These are phyloP conservation scores for Clitopilus hobsonii DNA, from an alignment of 768 basidiomycete genomes.

Conservation along the genomic window DNA sequence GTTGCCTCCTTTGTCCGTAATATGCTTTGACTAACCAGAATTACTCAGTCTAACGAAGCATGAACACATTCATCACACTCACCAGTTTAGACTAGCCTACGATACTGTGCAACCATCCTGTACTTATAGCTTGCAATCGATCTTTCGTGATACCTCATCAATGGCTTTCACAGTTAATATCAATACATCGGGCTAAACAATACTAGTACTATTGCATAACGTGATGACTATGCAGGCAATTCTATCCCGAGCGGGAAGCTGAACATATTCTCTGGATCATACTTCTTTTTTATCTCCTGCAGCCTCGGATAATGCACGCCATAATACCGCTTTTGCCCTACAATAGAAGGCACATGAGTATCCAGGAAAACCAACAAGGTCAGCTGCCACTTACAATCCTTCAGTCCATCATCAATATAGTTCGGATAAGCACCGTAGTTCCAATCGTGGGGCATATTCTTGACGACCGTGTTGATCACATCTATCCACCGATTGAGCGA, in stretches of 20 bases:
- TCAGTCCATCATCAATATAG: slow-evolving; percentile 32
- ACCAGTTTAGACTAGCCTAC: no score
- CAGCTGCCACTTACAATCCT: slow-evolving; percentile 20
- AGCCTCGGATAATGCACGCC: slow-evolving; percentile 25
- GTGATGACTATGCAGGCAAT: background rate
- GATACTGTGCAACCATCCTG: no score
- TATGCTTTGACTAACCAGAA: background rate
- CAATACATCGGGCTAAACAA: no score
- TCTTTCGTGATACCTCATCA: no score
- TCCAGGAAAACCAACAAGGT: background rate
- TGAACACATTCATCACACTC: background rate
- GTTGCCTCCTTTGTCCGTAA: background rate
- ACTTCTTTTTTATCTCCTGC: slow-evolving; percentile 22
- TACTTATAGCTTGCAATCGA: no score
- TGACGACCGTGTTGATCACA: slow-evolving; percentile 19
- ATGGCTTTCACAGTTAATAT: no score
- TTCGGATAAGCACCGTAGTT: slow-evolving; percentile 27
- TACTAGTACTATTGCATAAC: no score
- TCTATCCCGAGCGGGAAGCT: slow-evolving; percentile 32
- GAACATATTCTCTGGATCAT: slow-evolving; percentile 34
- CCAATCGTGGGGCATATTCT: slow-evolving; percentile 23
- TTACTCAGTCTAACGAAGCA: background rate
- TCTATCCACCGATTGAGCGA: slow-evolving; percentile 6
- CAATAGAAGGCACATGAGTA: background rate
- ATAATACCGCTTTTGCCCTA: slow-evolving; percentile 31